Base-by-base conservation (phyloP, 345 rosid species). In the Pistacia vera region DNA sequence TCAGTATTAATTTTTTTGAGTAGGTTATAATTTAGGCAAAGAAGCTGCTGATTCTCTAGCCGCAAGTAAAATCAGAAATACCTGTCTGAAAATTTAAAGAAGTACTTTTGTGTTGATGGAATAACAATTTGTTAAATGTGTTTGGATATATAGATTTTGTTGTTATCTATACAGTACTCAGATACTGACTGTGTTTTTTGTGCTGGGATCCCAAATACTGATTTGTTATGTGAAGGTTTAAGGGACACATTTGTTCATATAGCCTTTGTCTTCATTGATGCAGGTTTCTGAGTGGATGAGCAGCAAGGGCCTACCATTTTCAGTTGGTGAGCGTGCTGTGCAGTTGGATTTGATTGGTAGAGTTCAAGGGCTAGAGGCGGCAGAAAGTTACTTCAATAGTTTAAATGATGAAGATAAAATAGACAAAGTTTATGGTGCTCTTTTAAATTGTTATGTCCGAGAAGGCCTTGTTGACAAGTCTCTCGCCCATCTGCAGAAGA, bases 251-350 rank as follows among this genome's bases (percentile, higher is more conserved):
- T 36, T 70, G 49, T 66, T 33, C 8, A 7, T 46, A 4, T 18
- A 11, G 13, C 2, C 16, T 36, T 59, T 74, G 78, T 51, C 10
- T 38, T 70, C 28, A 58, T 64, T 75, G 68, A 60, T 58, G 79
- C 85, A 87, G 90, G 84, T 81, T 67, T 87, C 85, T 22, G 73
- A 81, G 63, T 85, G 90, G 90, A 79, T 78, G 78, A 75, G 78
- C 14, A 14, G 66, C 59, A 73, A 66, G 20, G 30, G n/a, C 59
- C 56, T 38, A 2, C 11, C 71, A 9, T 79, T 87, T 65, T 73
- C 85, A 33, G 56, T 55, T 14, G 51, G 73, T 75, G 87, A 83
- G 22, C 63, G 13, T 36, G 90, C 90, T 17, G 75, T 85, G 72
- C 84, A 74, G 75, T 74, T 87, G 85, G 83, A 85, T 79, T 79